These are phyloP conservation scores for Tuber aestivum DNA, from an alignment of 495 filamentous ascomycete species.

Conservation along the genomic window DNA sequence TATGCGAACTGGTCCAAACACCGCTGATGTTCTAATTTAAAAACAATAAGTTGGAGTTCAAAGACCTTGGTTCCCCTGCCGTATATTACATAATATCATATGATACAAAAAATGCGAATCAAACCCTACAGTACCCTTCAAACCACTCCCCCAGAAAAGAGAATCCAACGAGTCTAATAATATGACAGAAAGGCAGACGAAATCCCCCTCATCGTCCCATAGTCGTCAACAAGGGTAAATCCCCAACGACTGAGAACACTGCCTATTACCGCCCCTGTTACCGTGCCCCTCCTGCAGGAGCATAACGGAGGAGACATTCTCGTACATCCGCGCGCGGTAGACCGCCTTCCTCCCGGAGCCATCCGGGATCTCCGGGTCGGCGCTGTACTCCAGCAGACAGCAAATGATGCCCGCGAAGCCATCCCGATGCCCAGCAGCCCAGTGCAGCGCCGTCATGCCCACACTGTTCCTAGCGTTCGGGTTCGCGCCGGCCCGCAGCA, in stretches of 20 bases:
- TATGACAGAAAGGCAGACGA: not conserved
- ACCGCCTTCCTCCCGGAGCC: not conserved
- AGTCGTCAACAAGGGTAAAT: not conserved
- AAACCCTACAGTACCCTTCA: not conserved
- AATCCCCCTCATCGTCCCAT: not conserved
- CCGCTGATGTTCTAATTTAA: not conserved
- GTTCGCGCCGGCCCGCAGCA: constrained; percentile 21
- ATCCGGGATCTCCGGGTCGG: not conserved
- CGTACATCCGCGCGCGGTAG: not conserved
- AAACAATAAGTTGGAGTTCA: not conserved
- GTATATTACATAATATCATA: not conserved
- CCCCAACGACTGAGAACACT: not conserved
- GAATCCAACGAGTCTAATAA: not conserved
- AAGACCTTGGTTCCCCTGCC: not conserved
- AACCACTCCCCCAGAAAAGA: not conserved
- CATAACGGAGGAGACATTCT: not conserved
- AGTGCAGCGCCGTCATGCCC: constrained; percentile 15
- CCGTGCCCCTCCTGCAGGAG: not conserved
- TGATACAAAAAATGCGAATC: not conserved
- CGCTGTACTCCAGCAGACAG: not conserved
- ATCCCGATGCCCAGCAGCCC: constrained; percentile 27
- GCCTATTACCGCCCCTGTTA: not conserved
- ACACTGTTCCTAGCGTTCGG: constrained; percentile 16
- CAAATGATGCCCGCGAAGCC: not conserved
- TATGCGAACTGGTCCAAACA: not conserved